A percentile compares a stretch with the other conserved stretches of the same genome.
Evolutionary conservation across 116 monocot genomes (phyloP).

Genomic region (Thalassia testudinum): DNA sequence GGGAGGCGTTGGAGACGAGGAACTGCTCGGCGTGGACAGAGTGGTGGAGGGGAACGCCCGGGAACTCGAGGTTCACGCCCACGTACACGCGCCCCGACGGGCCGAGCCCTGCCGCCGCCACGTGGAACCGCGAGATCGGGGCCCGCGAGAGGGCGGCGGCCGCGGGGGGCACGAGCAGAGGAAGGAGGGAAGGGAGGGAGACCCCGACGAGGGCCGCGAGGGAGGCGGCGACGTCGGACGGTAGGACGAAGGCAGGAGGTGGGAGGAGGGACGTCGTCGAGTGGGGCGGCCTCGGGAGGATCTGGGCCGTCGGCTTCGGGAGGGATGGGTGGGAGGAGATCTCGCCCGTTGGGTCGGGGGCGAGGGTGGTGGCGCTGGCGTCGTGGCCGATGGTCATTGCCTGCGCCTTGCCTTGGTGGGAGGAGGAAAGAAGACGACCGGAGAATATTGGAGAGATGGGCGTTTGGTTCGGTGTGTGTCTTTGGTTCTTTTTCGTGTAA

Average conservation of each 20-base stretch:
- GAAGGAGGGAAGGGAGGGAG: slow-evolving; percentile 32
- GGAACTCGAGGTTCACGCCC: slow-evolving; percentile 88
- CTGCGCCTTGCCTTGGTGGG: too few species aligned
- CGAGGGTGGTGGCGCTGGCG: too few species aligned
- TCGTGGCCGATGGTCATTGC: too few species aligned
- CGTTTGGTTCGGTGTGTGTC: too few species aligned
- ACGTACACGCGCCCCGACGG: slow-evolving; percentile 60
- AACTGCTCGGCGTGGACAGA: slow-evolving; percentile 98
- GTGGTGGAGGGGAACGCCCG: slow-evolving; percentile 75
- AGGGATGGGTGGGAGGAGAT: too few species aligned
- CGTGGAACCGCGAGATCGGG: slow-evolving; percentile 62
- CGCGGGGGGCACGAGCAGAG: slow-evolving; percentile 25
- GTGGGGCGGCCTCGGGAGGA: too few species aligned
- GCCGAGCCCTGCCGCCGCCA: slow-evolving; percentile 67
- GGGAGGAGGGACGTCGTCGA: too few species aligned
- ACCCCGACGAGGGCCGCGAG: not conserved
- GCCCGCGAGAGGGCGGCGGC: slow-evolving; percentile 37
- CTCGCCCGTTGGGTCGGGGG: too few species aligned
- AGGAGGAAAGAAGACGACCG: too few species aligned
- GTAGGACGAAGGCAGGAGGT: slow-evolving; percentile 7
- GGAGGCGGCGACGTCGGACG: slow-evolving; percentile 5
- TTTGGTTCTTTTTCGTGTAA: too few species aligned
- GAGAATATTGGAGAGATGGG: too few species aligned
- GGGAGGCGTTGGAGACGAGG: slow-evolving; percentile 52
- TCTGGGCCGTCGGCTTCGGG: too few species aligned